phyloP scores from a whole-genome alignment of 2,329 filamentous ascomycete genomes.

The Paracamarosporium sp. region DNA sequence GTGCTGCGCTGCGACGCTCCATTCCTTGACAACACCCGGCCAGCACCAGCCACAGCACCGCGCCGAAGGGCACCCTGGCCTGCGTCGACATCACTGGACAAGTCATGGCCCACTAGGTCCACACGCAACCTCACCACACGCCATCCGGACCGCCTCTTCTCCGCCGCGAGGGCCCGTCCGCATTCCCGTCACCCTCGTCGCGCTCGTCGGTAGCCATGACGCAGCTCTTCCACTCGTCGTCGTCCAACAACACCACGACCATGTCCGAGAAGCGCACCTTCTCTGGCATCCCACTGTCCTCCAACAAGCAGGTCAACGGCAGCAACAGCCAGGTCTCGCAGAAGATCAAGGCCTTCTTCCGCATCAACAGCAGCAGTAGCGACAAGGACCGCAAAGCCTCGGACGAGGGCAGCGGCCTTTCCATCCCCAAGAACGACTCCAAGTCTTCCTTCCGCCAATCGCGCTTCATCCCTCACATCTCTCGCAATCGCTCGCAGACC shows the following conservation, averaged over 20 bases:
- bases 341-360: constrained; percentile 74
- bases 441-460: constrained; percentile 81
- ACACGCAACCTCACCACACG: constrained; percentile 21
- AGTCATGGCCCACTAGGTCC: constrained; percentile 45
- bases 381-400: constrained; percentile 50
- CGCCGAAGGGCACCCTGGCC: constrained; percentile 23
- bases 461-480: constrained; percentile 86
- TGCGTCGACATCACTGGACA: constrained; percentile 15
- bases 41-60: constrained; percentile 31
- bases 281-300: constrained; percentile 53
- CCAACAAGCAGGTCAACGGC: constrained; percentile 56
- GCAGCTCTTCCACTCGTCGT: constrained; percentile 51
- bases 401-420: constrained; percentile 43
- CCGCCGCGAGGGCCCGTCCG: constrained; percentile 11
- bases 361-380: constrained; percentile 64
- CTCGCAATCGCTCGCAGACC: constrained; percentile 86
- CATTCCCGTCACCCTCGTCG: constrained; percentile 7
- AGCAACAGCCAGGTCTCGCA: constrained; percentile 64
- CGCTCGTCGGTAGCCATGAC: constrained; percentile 40
- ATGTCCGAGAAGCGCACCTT: constrained; percentile 57
- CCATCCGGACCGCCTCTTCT: constrained; percentile 19
- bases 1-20: constrained; percentile 21
- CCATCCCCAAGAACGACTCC: constrained; percentile 62
- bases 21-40: constrained; percentile 31
- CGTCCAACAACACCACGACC: constrained; percentile 35